Evolutionary conservation across 169 alveolate species (phyloP), one percentile per base, ranked within the genome.

Genomic region (Plasmodium gaboni): DNA sequence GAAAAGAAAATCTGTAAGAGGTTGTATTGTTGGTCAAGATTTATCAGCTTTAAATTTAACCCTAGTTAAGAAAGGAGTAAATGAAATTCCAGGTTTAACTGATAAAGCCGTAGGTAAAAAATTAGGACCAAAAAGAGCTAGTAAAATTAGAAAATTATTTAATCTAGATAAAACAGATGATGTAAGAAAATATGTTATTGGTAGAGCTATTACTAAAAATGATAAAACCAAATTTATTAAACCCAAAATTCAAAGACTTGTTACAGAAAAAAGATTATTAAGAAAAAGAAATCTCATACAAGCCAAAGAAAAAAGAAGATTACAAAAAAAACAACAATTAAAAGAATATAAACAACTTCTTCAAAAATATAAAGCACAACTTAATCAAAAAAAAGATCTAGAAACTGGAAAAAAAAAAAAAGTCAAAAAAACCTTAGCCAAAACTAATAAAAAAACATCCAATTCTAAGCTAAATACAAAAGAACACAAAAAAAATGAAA

Each of bases 61-160:
- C 71, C 76, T 99, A 88, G 98, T 97, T 88, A 97, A 99, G 97
- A 98, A 98, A 96, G 99, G 99, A n/a, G 97, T 95, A 9, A 94
- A 95, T 26, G 99, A 98, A 59, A 97, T 99, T 67, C 97, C 97
- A 71, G 99, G 99, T 53, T 96, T 99, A 89, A 99, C 99, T 63
- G 99, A 98, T 70, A 98, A 93, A 60, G 97, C 97, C 73, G 95
- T 94, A 65, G 99, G 99, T 19, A 96, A 99, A 83, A 98, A 99
- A 87, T 95, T 99, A 65, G 99, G 99, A 17, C 99, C 99, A n/a
- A 99, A 99, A 98, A 97, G 99, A 96, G 99, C 99, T 70, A 92
- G 96, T 85, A 96, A 97, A 93, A 98, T 99, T 89, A 97, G 99
- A 91, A 99, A 98, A 95, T 94, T 98, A 76, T 98, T 98, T 93